Conservation (phyloP, 2,329 filamentous ascomycete species). For the Cladophialophora immunda region DNA sequence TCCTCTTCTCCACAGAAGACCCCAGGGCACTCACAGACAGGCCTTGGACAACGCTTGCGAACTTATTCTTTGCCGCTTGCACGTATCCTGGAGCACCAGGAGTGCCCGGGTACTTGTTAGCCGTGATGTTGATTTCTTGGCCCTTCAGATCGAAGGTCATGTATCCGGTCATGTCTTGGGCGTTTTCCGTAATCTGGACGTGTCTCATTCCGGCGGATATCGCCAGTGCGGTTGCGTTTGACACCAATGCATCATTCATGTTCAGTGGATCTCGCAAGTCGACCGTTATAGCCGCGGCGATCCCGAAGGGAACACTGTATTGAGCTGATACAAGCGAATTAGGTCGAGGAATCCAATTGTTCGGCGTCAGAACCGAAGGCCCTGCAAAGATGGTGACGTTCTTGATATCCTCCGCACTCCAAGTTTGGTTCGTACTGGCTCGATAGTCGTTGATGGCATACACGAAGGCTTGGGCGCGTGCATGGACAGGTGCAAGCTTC, state of each 20-base stretch:
- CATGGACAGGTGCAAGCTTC: conserved; percentile 5
- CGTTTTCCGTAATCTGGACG: neutral
- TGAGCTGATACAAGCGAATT: conserved; percentile 4
- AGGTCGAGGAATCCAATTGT: neutral
- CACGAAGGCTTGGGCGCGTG: neutral
- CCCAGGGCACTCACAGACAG: neutral
- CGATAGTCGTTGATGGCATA: conserved; percentile 6
- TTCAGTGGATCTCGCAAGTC: neutral
- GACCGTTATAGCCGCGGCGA: neutral
- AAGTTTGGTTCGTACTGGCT: neutral
- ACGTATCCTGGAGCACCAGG: neutral
- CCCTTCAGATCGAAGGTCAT: neutral
- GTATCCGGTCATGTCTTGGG: neutral
- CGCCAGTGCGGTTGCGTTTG: neutral
- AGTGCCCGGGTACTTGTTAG: neutral
- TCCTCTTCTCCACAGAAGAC: neutral
- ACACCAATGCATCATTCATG: conserved; percentile 8
- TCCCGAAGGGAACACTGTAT: conserved; percentile 1
- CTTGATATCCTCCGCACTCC: neutral
- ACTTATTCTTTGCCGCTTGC: neutral
- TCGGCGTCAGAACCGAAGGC: neutral
- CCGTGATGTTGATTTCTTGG: neutral
- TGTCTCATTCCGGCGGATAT: neutral
- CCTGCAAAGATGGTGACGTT: conserved; percentile 2
- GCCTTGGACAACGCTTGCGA: neutral